These are phyloP conservation scores for Termitomyces sp. DNA, from an alignment of 768 basidiomycete species.

Conservation along the genomic window DNA sequence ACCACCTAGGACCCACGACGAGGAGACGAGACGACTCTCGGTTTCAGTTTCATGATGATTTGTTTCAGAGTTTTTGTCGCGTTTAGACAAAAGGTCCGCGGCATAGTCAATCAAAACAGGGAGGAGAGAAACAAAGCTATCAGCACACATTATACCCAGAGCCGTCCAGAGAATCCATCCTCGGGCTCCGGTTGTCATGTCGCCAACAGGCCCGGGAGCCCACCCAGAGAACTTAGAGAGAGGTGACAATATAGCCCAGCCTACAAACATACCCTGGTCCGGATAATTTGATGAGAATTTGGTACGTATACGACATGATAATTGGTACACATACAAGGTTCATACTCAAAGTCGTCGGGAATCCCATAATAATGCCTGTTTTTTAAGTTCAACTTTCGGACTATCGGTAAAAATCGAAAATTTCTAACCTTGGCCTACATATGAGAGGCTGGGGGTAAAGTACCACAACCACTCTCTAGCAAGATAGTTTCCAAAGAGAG, in stretches of 20 bases:
- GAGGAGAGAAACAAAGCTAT: conserved; percentile 80
- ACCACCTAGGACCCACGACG: conserved; percentile 70
- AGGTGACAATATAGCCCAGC: conserved; percentile 93
- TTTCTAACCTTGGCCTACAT: conserved; percentile 80
- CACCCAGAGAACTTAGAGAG: conserved; percentile 76
- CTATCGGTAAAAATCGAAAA: background rate
- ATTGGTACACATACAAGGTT: conserved; percentile 51
- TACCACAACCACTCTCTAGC: conserved; percentile 91
- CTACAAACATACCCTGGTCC: conserved; percentile 88
- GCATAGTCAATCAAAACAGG: conserved; percentile 62
- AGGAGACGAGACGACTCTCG: conserved; percentile 75
- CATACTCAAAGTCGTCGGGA: conserved; percentile 92
- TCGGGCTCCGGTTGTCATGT: conserved; percentile 83
- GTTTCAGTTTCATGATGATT: conserved; percentile 69
- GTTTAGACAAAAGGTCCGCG: conserved; percentile 22
- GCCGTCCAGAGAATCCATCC: conserved; percentile 98
- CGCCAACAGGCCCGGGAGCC: conserved; percentile 90
- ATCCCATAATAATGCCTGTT: conserved; percentile 93
- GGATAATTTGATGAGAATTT: conserved; percentile 2
- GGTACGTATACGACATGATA: background rate
- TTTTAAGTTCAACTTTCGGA: background rate
- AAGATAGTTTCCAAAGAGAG: conserved; percentile 76
- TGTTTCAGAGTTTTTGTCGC: conserved; percentile 16
- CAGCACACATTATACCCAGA: conserved; percentile 92
- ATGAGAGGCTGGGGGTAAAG: conserved; percentile 87